These are phyloP conservation scores for Malus orientalis DNA, from an alignment of 306 rosid genomes.

Conservation along the genomic window DNA sequence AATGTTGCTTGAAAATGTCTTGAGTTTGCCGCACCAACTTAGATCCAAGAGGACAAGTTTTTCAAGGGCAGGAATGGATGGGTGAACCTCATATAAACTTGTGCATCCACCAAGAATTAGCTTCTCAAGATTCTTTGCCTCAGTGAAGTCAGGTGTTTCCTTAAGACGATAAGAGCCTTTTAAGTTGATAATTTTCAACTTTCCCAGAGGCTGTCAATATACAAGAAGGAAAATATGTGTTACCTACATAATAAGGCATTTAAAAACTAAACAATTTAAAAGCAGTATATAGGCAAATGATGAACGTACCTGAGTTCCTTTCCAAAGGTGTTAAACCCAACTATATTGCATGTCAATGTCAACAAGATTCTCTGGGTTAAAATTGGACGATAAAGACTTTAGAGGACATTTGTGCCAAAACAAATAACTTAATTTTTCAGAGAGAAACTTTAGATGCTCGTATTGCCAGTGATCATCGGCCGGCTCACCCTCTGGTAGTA, in stretches of 20 bases:
- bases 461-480: accelerated
- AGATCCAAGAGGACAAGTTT: not conserved
- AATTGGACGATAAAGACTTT: not conserved
- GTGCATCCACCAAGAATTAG: not conserved
- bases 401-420: slow-evolving; percentile 15
- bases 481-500: too few species aligned
- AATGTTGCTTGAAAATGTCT: not conserved
- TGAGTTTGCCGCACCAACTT: not conserved
- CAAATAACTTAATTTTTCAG: slow-evolving; percentile 9
- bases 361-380: slow-evolving; percentile 7
- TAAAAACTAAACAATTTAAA: not conserved
- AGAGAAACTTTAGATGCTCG: not conserved
- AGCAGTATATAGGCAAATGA: not conserved
- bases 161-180: not conserved
- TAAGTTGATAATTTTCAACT: not conserved
- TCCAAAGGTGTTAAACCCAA: not conserved
- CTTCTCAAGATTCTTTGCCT: slow-evolving; percentile 2
- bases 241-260: not conserved
- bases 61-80: not conserved
- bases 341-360: slow-evolving; percentile 7
- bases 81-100: not conserved
- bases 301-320: not conserved
- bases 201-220: not conserved
- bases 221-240: not conserved
- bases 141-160: slow-evolving; percentile 7